These are phyloP conservation scores for Eimeria necatrix DNA, from an alignment of 169 alveolate species.

Conservation along the genomic window DNA sequence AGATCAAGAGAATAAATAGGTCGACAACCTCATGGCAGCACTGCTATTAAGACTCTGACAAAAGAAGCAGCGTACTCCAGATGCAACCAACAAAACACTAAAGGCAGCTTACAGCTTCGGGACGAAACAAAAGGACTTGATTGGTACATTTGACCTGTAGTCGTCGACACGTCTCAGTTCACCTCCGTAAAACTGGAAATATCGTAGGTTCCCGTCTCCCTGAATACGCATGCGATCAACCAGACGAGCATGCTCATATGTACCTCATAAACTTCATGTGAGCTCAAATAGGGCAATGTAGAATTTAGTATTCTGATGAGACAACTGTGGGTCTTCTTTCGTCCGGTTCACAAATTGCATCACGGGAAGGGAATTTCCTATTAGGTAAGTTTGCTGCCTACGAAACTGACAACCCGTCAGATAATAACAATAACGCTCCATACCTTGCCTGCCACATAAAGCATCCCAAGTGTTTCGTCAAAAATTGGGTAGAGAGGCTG, in stretches of 20 bases:
- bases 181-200: conserved; percentile 76
- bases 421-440: background rate
- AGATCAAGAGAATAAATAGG: no score
- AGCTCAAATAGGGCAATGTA: background rate
- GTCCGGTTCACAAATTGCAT: no score
- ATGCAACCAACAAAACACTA: background rate
- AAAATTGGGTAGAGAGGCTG: conserved; percentile 80
- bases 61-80: background rate
- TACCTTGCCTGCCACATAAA: conserved; percentile 83
- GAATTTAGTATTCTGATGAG: no score
- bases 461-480: conserved; percentile 81
- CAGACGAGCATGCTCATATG: no score
- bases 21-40: no score
- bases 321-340: no score
- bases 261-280: background rate
- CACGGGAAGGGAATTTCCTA: no score
- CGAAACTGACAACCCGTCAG: background rate
- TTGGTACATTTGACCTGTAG: conserved; percentile 79
- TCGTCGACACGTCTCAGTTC: conserved; percentile 68
- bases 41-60: no score
- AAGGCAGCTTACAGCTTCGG: conserved; percentile 77
- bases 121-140: conserved; percentile 79
- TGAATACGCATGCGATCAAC: conserved; percentile 10
- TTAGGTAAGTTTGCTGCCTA: no score
- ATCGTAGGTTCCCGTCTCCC: conserved; percentile 80